These are phyloP conservation scores for Fusarium graminum DNA, from an alignment of 2,329 filamentous ascomycete species.

Conservation along the genomic window DNA sequence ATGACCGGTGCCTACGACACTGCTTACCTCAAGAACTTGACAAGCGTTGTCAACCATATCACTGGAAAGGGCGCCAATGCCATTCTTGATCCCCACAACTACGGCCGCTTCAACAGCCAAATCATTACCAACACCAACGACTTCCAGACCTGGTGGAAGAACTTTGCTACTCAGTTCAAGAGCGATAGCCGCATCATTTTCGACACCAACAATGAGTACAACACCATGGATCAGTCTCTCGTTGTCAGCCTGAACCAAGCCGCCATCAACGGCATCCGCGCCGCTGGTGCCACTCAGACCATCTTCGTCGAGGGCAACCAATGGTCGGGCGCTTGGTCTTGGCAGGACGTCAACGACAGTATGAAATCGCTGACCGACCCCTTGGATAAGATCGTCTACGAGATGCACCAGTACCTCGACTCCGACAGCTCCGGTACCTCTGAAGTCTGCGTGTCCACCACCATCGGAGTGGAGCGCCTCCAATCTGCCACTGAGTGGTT, in stretches of 20 bases:
- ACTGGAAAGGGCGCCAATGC: conserved; percentile 62
- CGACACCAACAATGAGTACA: conserved; percentile 76
- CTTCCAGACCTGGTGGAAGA: conserved; percentile 70
- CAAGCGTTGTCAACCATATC: conserved; percentile 51
- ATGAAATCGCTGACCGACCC: conserved; percentile 62
- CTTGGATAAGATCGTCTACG: conserved; percentile 64
- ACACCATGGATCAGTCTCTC: conserved; percentile 71
- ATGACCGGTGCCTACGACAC: conserved; percentile 57
- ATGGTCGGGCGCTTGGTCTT: conserved; percentile 66
- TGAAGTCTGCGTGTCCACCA: conserved; percentile 61
- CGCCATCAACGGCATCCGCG: conserved; percentile 72
- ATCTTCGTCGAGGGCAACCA: conserved; percentile 70
- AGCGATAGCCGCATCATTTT: conserved; percentile 69
- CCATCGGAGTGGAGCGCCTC: conserved; percentile 64
- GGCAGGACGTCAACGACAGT: conserved; percentile 58
- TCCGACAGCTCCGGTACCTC: conserved; percentile 65
- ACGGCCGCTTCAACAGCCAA: conserved; percentile 64
- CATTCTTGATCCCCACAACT: conserved; percentile 73
- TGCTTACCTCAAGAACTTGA: conserved; percentile 57
- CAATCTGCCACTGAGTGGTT: conserved; percentile 67
- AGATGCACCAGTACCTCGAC: conserved; percentile 73
- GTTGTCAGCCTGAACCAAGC: conserved; percentile 73
- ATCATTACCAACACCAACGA: conserved; percentile 66
- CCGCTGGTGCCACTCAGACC: conserved; percentile 68
- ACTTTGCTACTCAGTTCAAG: conserved; percentile 66